Conservation (phyloP, 1,284 basidiomycete species). For the Athelia sp. region DNA sequence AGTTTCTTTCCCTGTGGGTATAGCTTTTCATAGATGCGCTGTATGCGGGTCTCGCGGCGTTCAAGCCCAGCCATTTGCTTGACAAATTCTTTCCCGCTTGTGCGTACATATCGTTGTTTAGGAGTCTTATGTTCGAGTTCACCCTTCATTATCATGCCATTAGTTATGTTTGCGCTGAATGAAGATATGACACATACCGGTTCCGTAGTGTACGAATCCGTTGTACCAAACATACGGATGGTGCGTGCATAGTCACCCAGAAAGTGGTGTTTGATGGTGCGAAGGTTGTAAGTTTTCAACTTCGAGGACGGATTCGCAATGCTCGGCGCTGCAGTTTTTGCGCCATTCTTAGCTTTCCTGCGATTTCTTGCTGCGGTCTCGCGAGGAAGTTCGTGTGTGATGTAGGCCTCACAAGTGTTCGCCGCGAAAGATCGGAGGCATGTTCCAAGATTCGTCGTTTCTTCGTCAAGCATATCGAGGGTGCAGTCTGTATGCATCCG, state of each 20-base stretch:
- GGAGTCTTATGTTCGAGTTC: neutral
- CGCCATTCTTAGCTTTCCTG: neutral
- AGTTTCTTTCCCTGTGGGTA: no score
- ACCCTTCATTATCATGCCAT: neutral
- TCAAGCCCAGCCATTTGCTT: neutral
- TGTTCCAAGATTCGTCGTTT: neutral
- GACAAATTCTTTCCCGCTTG: neutral
- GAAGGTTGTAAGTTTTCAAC: neutral
- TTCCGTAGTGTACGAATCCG: neutral
- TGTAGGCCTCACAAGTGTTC: neutral
- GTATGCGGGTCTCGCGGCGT: neutral
- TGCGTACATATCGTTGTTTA: neutral
- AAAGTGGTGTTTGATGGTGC: neutral
- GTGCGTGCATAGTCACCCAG: neutral
- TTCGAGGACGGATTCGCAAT: neutral
- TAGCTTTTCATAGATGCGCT: neutral
- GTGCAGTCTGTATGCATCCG: neutral
- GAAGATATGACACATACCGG: neutral
- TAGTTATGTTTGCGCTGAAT: neutral
- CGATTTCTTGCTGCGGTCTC: neutral
- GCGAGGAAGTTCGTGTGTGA: neutral
- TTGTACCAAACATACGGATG: neutral
- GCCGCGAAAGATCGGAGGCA: neutral
- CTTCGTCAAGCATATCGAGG: neutral
- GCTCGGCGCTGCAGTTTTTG: neutral